Evolutionary conservation across 108 stramenopile genomes (phyloP).

Genomic region (Parmales sp.): DNA sequence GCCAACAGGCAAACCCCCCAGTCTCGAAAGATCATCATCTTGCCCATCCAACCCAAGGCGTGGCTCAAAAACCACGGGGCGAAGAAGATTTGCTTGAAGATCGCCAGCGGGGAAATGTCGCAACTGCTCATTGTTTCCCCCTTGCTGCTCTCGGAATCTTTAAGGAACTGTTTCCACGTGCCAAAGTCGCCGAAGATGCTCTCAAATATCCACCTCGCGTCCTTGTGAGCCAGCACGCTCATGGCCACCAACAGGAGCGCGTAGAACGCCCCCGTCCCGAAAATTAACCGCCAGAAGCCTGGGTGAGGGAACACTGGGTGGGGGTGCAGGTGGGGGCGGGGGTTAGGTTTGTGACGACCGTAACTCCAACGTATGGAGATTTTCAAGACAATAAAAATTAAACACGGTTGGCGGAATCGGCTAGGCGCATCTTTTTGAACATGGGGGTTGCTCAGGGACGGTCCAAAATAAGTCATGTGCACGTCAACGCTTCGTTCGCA

Average conservation of each 20-base stretch:
- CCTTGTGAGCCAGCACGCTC: background rate
- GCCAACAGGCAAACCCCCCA: constrained; percentile 24
- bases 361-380: too few species aligned
- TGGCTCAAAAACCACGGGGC: background rate
- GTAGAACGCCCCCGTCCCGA: background rate
- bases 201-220: background rate
- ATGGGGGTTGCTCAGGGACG: too few species aligned
- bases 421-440: too few species aligned
- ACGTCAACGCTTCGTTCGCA: too few species aligned
- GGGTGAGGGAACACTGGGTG: background rate
- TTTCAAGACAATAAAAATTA: too few species aligned
- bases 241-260: background rate
- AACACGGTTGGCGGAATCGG: too few species aligned
- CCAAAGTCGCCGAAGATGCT: background rate
- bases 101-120: background rate
- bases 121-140: too few species aligned
- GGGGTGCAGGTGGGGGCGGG: too few species aligned
- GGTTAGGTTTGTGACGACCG: too few species aligned
- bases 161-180: too few species aligned
- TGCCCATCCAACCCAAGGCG: constrained; percentile 20
- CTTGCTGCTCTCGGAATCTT: too few species aligned
- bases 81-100: background rate
- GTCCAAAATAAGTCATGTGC: too few species aligned
- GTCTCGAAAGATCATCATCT: constrained; percentile 38
- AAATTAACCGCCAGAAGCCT: background rate